Evolutionary conservation across 129 eudicot species (phyloP).

Genomic region (Lactuca saligna): DNA sequence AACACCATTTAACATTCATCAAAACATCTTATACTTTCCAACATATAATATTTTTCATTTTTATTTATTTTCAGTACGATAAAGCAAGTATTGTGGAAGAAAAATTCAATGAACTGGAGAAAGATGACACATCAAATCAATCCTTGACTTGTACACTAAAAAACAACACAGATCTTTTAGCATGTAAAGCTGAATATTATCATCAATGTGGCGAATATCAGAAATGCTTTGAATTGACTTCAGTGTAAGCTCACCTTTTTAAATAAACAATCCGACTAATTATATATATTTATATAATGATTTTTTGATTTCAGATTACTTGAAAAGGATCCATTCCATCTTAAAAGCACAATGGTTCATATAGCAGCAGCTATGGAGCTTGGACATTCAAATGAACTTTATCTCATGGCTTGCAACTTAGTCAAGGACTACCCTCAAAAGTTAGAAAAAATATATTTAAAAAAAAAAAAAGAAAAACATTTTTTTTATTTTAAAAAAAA

Average conservation of each 20-base stretch:
- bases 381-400: conserved; percentile 96
- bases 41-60: conserved; percentile 9
- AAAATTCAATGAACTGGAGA: conserved; percentile 78
- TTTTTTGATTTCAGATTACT: conserved; percentile 59
- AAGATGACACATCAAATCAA: conserved; percentile 61
- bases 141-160: conserved; percentile 62
- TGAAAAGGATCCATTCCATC: conserved; percentile 94
- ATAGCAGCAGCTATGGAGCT: conserved; percentile 98
- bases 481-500: too few relatives aligned
- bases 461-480: too few relatives aligned
- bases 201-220: conserved; percentile 98
- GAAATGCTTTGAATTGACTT: conserved; percentile 93
- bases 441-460: conserved; percentile 37
- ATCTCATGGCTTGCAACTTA: conserved; percentile 93
- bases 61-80: conserved; percentile 55
- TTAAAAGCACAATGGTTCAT: conserved; percentile 88
- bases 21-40: conserved; percentile 1
- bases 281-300: conserved; percentile 1
- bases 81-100: conserved; percentile 72
- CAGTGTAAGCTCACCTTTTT: conserved; percentile 53
- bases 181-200: conserved; percentile 94
- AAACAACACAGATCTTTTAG: conserved; percentile 94
- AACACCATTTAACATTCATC: not conserved
- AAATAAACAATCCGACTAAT: not conserved
- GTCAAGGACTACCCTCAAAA: conserved; percentile 96